Conservation (phyloP, 2,329 filamentous ascomycete genomes). For the Thermomyces lanuginosus region DNA sequence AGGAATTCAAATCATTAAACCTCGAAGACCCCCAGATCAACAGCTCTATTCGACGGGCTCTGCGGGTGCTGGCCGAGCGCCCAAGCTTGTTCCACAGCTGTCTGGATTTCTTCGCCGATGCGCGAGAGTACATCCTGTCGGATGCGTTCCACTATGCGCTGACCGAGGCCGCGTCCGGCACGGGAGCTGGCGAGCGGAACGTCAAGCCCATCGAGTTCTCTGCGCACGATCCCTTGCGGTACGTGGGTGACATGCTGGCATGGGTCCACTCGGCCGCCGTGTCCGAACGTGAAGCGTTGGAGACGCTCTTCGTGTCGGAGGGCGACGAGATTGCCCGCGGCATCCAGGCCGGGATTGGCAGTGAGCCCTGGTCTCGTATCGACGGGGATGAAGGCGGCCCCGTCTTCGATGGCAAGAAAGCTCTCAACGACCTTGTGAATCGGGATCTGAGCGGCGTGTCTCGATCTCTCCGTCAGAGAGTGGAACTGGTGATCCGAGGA, state of each 20-base stretch:
- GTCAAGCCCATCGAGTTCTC: constrained; percentile 86
- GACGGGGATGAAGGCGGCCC: constrained; percentile 39
- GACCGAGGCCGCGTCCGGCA: constrained; percentile 50
- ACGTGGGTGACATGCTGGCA: constrained; percentile 92
- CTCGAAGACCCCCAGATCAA: constrained; percentile 90
- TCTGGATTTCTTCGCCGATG: constrained; percentile 81
- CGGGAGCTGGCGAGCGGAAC: constrained; percentile 41
- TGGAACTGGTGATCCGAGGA: constrained; percentile 81
- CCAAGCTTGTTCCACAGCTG: constrained; percentile 87
- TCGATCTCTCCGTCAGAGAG: constrained; percentile 68
- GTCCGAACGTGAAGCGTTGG: constrained; percentile 80
- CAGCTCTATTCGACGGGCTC: constrained; percentile 61
- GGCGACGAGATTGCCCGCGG: constrained; percentile 75
- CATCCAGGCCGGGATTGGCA: constrained; percentile 62
- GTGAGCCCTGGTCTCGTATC: constrained; percentile 62
- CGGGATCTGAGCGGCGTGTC: constrained; percentile 68
- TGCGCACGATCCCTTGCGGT: constrained; percentile 79
- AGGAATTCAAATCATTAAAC: constrained; percentile 81
- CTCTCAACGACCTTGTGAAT: constrained; percentile 72
- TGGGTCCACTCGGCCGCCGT: constrained; percentile 93
- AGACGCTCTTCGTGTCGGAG: constrained; percentile 79
- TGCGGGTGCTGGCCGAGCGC: constrained; percentile 75
- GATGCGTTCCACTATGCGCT: constrained; percentile 80
- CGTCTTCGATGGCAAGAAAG: constrained; percentile 61
- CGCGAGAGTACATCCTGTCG: constrained; percentile 68